Base-by-base conservation (phyloP, 2,329 filamentous ascomycete genomes). In the Cladobotryum mycophilum region DNA sequence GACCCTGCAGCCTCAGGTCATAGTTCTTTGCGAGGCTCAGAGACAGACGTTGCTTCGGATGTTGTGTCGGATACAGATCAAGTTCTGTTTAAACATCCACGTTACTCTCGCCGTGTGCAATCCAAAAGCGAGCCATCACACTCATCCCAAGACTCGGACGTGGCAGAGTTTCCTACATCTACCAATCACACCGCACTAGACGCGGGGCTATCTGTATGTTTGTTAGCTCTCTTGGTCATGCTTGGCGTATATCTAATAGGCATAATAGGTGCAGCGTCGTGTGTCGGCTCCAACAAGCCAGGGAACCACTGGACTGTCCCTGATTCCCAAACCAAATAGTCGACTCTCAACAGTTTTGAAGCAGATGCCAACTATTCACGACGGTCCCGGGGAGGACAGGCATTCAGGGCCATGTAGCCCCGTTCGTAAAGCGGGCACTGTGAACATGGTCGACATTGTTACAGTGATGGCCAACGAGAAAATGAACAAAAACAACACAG, bases 111-210 rank as follows among this genome's bases (percentile, higher is more conserved):
- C n/a, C 67, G 73, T 36, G 63, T 71, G 18, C 70, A 76, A 53
- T 76, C 73, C 43, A 76, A 71, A 58, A 77, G 74, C 54, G 74
- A 77, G 57, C 72, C 73, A 33, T 61, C 58, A 2, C 60, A 64
- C 13, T 47, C 46, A 11, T 60, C 58, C 1, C 55, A 61, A 40
- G 56, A 56, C 7, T 51, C 58, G 6, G 63, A 64, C 3, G n/a
- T 49, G 9, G 8, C n/a, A 3, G 34, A 48, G 9, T 15, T 12
- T 30, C 41, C 8, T 18, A 17, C 35, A 14, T 15, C 33, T 11
- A 18, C 47, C 13, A 30, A 20, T 18, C 15, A 36, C 17, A 15
- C 25, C 8, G 25, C 9, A 15, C 43, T 50, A 9, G 43, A 30
- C 13, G 14, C 11, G 25, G 35, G 18, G 13, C 4, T 43, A 44